phyloP scores from a whole-genome alignment of 139 green algal species.

The Asterochloris erici region DNA sequence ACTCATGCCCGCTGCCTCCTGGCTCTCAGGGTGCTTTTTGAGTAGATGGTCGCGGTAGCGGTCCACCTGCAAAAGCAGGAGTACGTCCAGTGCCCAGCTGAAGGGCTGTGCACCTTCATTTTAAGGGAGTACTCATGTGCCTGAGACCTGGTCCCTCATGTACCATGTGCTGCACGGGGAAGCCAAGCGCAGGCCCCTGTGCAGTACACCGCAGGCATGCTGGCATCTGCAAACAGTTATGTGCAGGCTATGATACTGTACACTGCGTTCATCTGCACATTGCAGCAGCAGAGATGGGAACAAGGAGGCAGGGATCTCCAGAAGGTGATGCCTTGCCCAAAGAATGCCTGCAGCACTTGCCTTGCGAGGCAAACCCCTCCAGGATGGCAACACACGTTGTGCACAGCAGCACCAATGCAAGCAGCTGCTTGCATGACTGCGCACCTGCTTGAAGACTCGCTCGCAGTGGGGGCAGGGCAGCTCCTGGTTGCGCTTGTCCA shows the following conservation, averaged over 20 bases:
- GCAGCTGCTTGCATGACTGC: too few species aligned
- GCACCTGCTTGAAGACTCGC: slow-evolving; percentile 71
- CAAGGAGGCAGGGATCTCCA: neutral
- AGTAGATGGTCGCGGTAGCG: slow-evolving; percentile 63
- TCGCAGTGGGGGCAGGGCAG: slow-evolving; percentile 83
- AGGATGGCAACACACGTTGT: neutral
- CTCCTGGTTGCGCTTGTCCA: slow-evolving; percentile 87
- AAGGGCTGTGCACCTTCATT: neutral
- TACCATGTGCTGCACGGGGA: too few species aligned
- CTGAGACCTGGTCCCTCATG: too few species aligned
- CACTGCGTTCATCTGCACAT: too few species aligned
- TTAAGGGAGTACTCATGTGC: too few species aligned
- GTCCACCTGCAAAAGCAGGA: slow-evolving; percentile 14
- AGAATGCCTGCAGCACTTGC: neutral
- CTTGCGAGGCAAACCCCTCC: neutral
- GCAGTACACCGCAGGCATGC: too few species aligned
- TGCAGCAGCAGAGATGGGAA: too few species aligned
- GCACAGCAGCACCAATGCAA: slow-evolving; percentile 14
- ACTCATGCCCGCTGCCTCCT: neutral
- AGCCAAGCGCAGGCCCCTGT: too few species aligned
- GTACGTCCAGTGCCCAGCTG: neutral
- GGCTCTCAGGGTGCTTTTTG: slow-evolving; percentile 57
- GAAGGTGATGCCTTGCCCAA: too few species aligned
- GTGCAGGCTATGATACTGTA: too few species aligned
- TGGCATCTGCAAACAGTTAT: too few species aligned